Evolutionary conservation across 345 rosid genomes (phyloP).

Genomic region (Sisymbrium irio): DNA sequence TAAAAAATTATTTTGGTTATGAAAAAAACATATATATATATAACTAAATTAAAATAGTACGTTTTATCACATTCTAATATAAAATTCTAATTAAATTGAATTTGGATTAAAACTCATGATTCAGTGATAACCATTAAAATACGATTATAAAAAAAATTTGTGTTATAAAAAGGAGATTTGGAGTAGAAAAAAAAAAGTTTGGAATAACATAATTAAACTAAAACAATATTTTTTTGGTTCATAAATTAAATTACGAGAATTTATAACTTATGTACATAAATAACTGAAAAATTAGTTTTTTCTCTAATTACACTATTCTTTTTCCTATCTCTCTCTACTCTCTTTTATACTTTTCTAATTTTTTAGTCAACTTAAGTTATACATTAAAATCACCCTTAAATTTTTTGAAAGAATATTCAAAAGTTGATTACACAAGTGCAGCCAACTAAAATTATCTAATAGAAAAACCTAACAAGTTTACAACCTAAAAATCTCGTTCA

Average conservation of each 20-base stretch:
- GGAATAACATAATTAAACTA: neutral
- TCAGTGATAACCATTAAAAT: too few species aligned
- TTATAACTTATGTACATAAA: too few species aligned
- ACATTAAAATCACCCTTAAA: too few species aligned
- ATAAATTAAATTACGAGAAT: neutral
- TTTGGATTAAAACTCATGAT: neutral
- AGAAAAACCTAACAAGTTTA: slow-evolving; percentile 15
- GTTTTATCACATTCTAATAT: neutral
- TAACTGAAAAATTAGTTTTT: too few species aligned
- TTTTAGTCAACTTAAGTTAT: too few species aligned
- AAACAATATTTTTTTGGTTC: neutral
- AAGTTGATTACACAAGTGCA: neutral
- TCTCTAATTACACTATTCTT: too few species aligned
- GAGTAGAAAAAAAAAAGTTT: neutral
- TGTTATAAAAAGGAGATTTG: too few species aligned
- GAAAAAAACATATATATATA: too few species aligned
- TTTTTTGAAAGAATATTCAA: neutral
- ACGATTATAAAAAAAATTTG: too few species aligned
- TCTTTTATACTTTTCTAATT: too few species aligned
- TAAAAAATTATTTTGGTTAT: neutral
- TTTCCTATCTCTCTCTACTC: too few species aligned
- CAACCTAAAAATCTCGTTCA: slow-evolving; percentile 12
- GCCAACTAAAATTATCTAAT: slow-evolving; percentile 10
- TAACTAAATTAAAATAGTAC: neutral
- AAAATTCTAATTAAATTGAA: neutral